Base-by-base conservation (phyloP, 768 basidiomycete species). In the Mrakia blollopis region DNA sequence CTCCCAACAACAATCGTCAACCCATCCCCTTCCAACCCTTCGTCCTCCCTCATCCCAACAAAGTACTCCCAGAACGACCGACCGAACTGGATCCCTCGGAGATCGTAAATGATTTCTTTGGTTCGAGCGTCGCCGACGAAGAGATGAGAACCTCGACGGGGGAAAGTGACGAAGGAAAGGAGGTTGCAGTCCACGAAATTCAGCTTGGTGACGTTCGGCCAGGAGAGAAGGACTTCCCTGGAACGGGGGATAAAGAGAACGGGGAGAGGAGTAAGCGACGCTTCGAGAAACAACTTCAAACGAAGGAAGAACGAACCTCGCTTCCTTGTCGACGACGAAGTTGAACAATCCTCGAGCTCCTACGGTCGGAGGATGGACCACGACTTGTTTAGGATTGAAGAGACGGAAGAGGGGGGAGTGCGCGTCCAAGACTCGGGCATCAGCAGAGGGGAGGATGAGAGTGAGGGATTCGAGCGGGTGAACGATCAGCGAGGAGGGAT, bases 111-210 rank as follows among this genome's bases (percentile, higher is more conserved):
- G 23, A 57, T 57, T 2, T n/a, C 14, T n/a, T n/a, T 57, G 1
- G n/a, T 0, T 9, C 57, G 11, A 2, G 57, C 57, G 57, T 57
- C 57, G 57, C 25, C 57, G 57, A 28, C 28, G 25, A 57, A 57
- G 57, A 28, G 28, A 11, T 28, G 57, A 25, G 57, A 57, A 0
- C 57, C 57, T 1, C 28, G 57, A 7, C 57, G 57, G 57, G 57
- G 57, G 57, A 57, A 57, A n/a, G 57, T 57, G 25, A 28, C 28
- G 57, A 57, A 57, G 57, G 57, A n/a, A n/a, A 57, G 57, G 57
- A 57, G 57, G 57, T 57, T 57, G 28, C 57, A 57, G 28, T 25
- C 10, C 3, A n/a, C 25, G 57, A n/a, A 25, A 0, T 0, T 57
- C 25, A 57, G 11, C n/a, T 57, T 7, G 57, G 23, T 57, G 57